These are phyloP conservation scores for Rhizopus delemar DNA, from an alignment of 371 early-diverging fungal genomes.

Conservation along the genomic window DNA sequence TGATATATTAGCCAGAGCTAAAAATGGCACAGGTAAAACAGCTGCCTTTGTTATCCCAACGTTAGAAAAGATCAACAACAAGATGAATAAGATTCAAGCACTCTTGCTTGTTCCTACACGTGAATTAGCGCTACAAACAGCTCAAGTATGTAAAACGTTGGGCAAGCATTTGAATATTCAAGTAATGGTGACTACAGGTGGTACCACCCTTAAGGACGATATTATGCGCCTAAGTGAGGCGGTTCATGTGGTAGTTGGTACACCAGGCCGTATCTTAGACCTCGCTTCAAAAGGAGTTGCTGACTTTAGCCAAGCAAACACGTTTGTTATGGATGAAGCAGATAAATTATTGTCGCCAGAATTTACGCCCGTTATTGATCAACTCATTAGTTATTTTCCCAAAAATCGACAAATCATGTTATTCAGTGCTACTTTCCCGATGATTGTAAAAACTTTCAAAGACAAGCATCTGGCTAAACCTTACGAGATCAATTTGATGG, in stretches of 20 bases:
- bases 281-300: constrained; percentile 88
- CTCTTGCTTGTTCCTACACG: constrained; percentile 94
- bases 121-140: constrained; percentile 95
- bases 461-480: constrained; percentile 92
- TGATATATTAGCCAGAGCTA: constrained; percentile 95
- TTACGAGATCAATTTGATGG: constrained; percentile 98
- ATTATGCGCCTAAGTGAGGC: constrained; percentile 90
- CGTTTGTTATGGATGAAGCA: constrained; percentile 98
- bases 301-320: constrained; percentile 81
- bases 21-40: constrained; percentile 99
- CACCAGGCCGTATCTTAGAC: constrained; percentile 98
- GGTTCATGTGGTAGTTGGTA: constrained; percentile 96
- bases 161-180: constrained; percentile 92
- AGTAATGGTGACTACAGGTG: constrained; percentile 98
- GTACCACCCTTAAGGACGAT: constrained; percentile 97
- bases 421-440: constrained; percentile 98
- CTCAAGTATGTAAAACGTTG: constrained; percentile 91
- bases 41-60: constrained; percentile 96
- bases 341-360: constrained; percentile 97
- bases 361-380: constrained; percentile 94
- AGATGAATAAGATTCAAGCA: constrained; percentile 81
- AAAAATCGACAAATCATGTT: constrained; percentile 92
- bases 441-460: constrained; percentile 94
- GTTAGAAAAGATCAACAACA: constrained; percentile 90
- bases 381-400: constrained; percentile 84